phyloP scores from a whole-genome alignment of 768 basidiomycete genomes.

The Botryobasidium botryosum region DNA sequence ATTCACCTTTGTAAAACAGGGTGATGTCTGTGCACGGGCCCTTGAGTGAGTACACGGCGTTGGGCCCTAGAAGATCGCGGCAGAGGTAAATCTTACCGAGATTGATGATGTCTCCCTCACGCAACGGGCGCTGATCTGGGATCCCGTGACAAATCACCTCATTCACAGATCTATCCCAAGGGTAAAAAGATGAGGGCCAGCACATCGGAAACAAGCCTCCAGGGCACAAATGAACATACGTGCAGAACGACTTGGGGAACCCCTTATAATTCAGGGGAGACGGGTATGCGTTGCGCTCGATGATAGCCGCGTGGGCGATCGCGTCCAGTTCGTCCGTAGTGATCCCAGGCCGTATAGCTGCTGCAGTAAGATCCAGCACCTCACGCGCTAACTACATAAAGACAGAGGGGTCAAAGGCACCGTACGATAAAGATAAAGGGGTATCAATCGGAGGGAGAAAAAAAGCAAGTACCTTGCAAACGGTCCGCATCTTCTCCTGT shows the following conservation, averaged over 20 bases:
- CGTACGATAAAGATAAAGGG: too few relatives aligned
- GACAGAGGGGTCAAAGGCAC: too few relatives aligned
- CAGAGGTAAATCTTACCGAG: slow-evolving; percentile 41
- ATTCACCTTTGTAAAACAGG: slow-evolving; percentile 55
- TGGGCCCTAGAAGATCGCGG: background rate
- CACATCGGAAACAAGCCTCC: background rate
- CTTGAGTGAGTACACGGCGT: background rate
- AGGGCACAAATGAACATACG: slow-evolving; percentile 33
- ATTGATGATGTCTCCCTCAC: slow-evolving; percentile 93
- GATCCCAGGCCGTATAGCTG: slow-evolving; percentile 73
- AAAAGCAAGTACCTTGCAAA: slow-evolving; percentile 52
- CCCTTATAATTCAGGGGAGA: slow-evolving; percentile 81
- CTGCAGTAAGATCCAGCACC: slow-evolving; percentile 83
- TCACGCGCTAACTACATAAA: slow-evolving; percentile 59
- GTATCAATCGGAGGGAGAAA: too few relatives aligned
- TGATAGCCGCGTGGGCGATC: slow-evolving; percentile 80
- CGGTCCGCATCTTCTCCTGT: slow-evolving; percentile 77
- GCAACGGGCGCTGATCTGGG: slow-evolving; percentile 66
- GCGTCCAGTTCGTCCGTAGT: slow-evolving; percentile 93
- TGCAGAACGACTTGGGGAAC: slow-evolving; percentile 95
- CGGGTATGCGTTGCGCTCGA: slow-evolving; percentile 85
- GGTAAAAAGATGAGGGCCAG: slow-evolving; percentile 1
- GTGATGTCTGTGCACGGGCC: slow-evolving; percentile 46
- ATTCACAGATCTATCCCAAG: slow-evolving; percentile 54
- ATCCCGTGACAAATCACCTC: slow-evolving; percentile 97